Conservation (phyloP, 2,329 filamentous ascomycete genomes). For the Botrytis pseudocinerea region DNA sequence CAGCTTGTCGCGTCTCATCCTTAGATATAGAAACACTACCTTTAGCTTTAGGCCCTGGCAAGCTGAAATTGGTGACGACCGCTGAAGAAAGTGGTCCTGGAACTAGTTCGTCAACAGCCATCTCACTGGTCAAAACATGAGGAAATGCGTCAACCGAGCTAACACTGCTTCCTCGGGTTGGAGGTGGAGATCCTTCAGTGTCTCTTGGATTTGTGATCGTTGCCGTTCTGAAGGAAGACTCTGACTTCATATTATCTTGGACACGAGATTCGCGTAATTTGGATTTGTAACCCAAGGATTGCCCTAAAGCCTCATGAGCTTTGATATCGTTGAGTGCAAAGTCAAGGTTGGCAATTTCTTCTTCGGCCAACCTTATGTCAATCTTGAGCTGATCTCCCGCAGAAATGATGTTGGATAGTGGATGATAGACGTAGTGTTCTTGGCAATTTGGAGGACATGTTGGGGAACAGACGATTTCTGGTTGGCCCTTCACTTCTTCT, state of each 20-base stretch:
- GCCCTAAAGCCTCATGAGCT: not conserved
- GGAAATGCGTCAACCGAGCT: constrained; percentile 34
- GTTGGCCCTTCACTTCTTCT: not conserved
- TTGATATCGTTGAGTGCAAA: not conserved
- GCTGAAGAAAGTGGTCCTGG: constrained; percentile 29
- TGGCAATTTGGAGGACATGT: constrained; percentile 20
- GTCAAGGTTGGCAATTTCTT: constrained; percentile 1
- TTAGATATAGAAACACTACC: not conserved
- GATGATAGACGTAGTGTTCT: constrained; percentile 19
- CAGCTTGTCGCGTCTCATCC: not conserved
- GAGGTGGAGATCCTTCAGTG: constrained; percentile 19
- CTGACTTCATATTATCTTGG: constrained; percentile 16
- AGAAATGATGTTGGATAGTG: not conserved
- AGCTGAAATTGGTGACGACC: constrained; percentile 37
- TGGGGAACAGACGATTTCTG: constrained; percentile 19
- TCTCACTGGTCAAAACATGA: constrained; percentile 30
- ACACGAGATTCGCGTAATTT: not conserved
- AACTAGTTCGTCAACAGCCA: constrained; percentile 25
- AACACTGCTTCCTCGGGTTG: constrained; percentile 29
- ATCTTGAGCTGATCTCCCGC: not conserved
- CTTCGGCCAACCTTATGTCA: constrained; percentile 2
- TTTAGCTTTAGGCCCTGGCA: constrained; percentile 33
- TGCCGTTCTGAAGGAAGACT: constrained; percentile 19
- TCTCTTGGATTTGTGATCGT: constrained; percentile 18
- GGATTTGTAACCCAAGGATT: not conserved